These are phyloP conservation scores for Plasmodium billcollinsi DNA, from an alignment of 169 alveolate species.

Conservation along the genomic window DNA sequence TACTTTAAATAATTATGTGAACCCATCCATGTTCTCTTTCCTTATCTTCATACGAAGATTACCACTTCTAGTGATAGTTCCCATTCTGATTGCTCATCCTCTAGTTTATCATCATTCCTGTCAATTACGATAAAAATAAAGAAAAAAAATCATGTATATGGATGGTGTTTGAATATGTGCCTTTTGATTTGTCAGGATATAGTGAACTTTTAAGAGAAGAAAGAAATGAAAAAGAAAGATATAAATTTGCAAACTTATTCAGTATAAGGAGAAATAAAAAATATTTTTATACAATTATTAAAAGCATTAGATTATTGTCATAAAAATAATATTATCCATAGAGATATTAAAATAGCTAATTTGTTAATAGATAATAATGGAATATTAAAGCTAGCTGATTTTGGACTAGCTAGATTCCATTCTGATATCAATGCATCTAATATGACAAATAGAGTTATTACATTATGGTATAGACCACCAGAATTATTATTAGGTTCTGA, in stretches of 20 bases:
- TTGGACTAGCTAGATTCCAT: conserved; percentile 94
- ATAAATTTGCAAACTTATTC: conserved; percentile 79
- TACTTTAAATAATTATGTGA: no score
- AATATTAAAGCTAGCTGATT: conserved; percentile 95
- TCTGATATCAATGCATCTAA: conserved; percentile 82
- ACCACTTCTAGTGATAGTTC: background rate
- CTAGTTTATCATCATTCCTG: background rate
- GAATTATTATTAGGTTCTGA: conserved; percentile 95
- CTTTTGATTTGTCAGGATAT: conserved; percentile 90
- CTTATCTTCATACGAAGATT: background rate
- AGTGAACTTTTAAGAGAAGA: conserved; percentile 85
- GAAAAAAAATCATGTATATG: conserved; percentile 82
- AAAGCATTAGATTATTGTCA: conserved; percentile 92
- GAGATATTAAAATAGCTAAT: conserved; percentile 95
- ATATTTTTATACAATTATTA: conserved; percentile 87
- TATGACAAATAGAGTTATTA: conserved; percentile 95
- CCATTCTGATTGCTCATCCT: background rate
- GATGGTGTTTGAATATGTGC: conserved; percentile 92
- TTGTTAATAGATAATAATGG: conserved; percentile 93
- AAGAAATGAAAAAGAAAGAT: conserved; percentile 78
- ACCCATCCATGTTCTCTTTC: background rate
- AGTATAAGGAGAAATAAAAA: conserved; percentile 88
- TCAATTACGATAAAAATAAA: conserved; percentile 25
- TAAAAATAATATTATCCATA: conserved; percentile 89
- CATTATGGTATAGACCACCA: conserved; percentile 98